Evolutionary conservation across 345 rosid species (phyloP), one percentile per base, ranked within the genome.

Genomic region (Excoecaria agallocha): DNA sequence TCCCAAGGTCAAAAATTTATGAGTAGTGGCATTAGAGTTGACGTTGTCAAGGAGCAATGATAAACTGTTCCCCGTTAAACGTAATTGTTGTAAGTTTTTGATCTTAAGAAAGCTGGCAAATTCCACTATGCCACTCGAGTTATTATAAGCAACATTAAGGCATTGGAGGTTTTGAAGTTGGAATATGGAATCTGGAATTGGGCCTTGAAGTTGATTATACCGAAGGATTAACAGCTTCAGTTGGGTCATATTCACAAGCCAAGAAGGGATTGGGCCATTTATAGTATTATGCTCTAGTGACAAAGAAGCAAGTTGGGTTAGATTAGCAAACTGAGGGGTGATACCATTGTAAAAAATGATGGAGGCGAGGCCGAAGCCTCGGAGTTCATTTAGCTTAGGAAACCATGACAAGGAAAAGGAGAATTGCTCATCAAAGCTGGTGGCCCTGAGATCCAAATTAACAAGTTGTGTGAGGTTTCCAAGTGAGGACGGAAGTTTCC

Each of bases 401-500:
- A 57, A 1, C 61, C 30, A 57, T 20, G 61, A 57, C 61, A 8
- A 20, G 35, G 61, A 57, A 57, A 35, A 22, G 8, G 19, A 55
- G 0, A 3, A 16, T 3, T 13, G 72, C 1, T 72, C 68, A 8
- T 3, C 37, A 61, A 77, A 60, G 0, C 25, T 13, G 58, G 63
- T 73, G 15, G n/a, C 8, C 19, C 16, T 30, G 8, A 54, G 19
- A 30, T 52, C 22, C 13, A 74, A 41, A 6, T 11, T 2, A 16
- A 12, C 45, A 30, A 50, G 49, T 16, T 10, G 16, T 4, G 30
- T 49, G 12, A 55, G 74, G 52, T 66, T 68, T 10, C 16, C 71
- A 5, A 68, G 10, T 2, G 70, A 63, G 0, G 24, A 12, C 41
- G 76, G 72, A 37, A 78, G 24, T 15, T 57, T 3, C 6, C 83